These are phyloP conservation scores for Backusella parvicylindrica DNA, from an alignment of 192 early-diverging fungal genomes.

Conservation along the genomic window DNA sequence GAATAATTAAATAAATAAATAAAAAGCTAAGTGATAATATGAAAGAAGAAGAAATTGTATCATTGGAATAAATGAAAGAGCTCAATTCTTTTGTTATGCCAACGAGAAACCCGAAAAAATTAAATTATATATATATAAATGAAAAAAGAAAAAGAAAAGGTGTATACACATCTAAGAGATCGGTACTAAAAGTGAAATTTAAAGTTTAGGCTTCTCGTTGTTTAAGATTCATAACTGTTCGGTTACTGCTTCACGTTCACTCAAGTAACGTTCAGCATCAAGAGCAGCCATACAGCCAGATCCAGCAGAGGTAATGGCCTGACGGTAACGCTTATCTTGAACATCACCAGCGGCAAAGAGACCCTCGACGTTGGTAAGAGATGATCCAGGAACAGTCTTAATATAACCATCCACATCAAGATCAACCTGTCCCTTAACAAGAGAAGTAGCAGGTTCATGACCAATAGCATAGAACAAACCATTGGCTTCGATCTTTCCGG, in stretches of 20 bases:
- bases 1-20: background rate
- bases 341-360: constrained; percentile 99
- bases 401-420: constrained; percentile 90
- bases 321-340: constrained; percentile 92
- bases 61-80: background rate
- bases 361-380: constrained; percentile 83
- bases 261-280: constrained; percentile 94
- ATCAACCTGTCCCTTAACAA: constrained; percentile 72
- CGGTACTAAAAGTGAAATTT: background rate
- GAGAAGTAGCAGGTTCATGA: constrained; percentile 82
- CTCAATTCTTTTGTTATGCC: background rate
- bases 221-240: constrained; percentile 1
- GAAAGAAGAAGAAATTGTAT: background rate
- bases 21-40: background rate
- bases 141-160: background rate
- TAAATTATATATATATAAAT: background rate
- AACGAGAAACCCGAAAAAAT: background rate
- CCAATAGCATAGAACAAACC: constrained; percentile 99
- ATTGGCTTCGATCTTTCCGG: constrained; percentile 65
- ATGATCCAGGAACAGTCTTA: constrained; percentile 68
- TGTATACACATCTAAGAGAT: background rate
- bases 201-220: constrained; percentile 5
- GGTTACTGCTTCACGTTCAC: constrained; percentile 42
- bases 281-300: constrained; percentile 97
- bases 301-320: constrained; percentile 95